A percentile compares a stretch with the other conserved stretches of the same genome.
Evolutionary conservation across 768 basidiomycete species (phyloP).

Genomic region (Steccherinum ochraceum): DNA sequence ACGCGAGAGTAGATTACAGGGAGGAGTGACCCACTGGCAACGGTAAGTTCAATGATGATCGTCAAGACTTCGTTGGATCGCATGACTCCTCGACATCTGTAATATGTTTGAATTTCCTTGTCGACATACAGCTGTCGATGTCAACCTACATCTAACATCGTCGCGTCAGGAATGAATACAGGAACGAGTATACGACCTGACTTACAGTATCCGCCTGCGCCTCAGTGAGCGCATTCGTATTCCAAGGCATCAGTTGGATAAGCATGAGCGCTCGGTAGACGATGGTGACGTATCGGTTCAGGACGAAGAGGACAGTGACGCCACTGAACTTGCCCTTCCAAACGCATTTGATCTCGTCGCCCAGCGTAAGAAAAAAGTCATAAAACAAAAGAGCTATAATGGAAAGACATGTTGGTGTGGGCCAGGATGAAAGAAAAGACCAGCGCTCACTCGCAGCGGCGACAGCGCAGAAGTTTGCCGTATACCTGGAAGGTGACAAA

Average conservation of each 20-base stretch:
- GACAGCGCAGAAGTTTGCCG: neutral
- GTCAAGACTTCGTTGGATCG: neutral
- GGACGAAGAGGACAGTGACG: constrained; percentile 1
- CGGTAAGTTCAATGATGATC: neutral
- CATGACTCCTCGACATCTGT: neutral
- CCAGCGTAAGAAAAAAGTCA: constrained; percentile 3
- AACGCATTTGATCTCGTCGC: constrained; percentile 2
- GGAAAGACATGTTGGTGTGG: neutral
- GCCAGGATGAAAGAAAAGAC: neutral
- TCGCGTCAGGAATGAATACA: too few relatives aligned
- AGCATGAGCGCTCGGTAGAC: constrained; percentile 1
- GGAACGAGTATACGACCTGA: too few relatives aligned
- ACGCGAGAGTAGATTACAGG: neutral
- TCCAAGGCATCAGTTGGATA: neutral
- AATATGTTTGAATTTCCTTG: too few relatives aligned
- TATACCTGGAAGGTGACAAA: neutral
- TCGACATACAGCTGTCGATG: too few relatives aligned
- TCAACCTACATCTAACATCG: too few relatives aligned
- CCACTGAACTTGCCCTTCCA: constrained; percentile 1
- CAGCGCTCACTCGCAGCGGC: neutral
- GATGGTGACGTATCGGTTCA: constrained; percentile 1
- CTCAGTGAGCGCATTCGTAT: neutral
- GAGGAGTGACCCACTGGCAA: neutral
- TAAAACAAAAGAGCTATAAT: constrained; percentile 1
- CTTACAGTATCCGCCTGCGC: neutral